Percentiles rank a stretch among this genome's conserved stretches.
These are phyloP conservation scores for Candida silvicultrix DNA, from an alignment of 805 yeast species.

Conservation along the genomic window DNA sequence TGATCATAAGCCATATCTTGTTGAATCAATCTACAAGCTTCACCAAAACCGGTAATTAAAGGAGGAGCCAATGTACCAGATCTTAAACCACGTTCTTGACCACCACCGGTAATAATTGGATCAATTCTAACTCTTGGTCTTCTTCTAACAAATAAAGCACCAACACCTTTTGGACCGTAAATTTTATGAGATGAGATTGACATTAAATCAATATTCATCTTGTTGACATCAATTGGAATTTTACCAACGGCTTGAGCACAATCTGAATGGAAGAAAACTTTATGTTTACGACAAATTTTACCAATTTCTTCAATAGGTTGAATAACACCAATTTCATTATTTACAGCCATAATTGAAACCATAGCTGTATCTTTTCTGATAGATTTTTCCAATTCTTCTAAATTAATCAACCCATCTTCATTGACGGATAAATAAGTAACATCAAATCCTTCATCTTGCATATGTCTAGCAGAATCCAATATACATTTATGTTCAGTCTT, in stretches of 20 bases:
- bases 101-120: conserved; percentile 95
- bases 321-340: conserved; percentile 95
- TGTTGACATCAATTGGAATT: conserved; percentile 87
- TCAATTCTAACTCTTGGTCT: conserved; percentile 97
- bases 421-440: conserved; percentile 88
- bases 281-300: conserved; percentile 71
- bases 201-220: conserved; percentile 86
- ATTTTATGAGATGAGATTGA: conserved; percentile 94
- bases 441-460: conserved; percentile 96
- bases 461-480: conserved; percentile 89
- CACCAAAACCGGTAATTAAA: conserved; percentile 91
- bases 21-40: conserved; percentile 82
- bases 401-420: conserved; percentile 69
- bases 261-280: conserved; percentile 95
- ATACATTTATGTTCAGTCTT: conserved; percentile 99
- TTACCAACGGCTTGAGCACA: conserved; percentile 98
- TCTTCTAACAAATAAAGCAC: conserved; percentile 93
- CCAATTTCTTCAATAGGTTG: conserved; percentile 97
- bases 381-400: conserved; percentile 72
- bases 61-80: conserved; percentile 98
- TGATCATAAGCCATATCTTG: conserved; percentile 71
- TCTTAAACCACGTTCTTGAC: conserved; percentile 97
- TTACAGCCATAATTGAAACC: conserved; percentile 94
- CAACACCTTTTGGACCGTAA: conserved; percentile 97
- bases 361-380: conserved; percentile 87